phyloP scores from a whole-genome alignment of 257 asterid species.

The Solanum dulcamara region DNA sequence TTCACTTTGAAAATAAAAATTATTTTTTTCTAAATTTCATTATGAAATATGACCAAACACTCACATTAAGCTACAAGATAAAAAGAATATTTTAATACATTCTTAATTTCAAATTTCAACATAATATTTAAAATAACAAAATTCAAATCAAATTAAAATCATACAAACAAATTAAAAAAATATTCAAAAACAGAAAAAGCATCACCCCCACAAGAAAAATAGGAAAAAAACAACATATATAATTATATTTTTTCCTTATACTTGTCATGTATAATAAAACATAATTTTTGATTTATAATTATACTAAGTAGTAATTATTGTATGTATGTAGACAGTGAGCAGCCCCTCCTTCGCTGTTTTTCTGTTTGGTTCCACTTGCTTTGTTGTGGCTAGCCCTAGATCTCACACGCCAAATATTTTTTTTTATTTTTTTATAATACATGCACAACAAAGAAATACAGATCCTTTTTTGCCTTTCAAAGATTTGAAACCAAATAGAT shows the following conservation, averaged over 20 bases:
- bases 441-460: not conserved
- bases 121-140: not conserved
- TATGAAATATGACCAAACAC: too few species aligned
- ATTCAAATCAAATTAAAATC: not conserved
- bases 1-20: not conserved
- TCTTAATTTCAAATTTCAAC: not conserved
- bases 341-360: not conserved
- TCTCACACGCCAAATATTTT: not conserved
- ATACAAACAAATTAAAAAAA: not conserved
- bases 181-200: not conserved
- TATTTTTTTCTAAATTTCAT: too few species aligned
- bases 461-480: not conserved
- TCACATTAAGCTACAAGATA: not conserved
- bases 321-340: not conserved
- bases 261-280: not conserved
- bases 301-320: not conserved
- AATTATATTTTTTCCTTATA: not conserved
- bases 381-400: not conserved
- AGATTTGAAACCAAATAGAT: not conserved
- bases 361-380: conserved; percentile 6
- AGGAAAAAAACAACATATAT: not conserved
- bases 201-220: not conserved
- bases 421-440: not conserved
- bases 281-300: not conserved
- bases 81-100: not conserved